Base-by-base conservation (phyloP, 2,329 filamentous ascomycete species). In the Diaporthe humulicola region DNA sequence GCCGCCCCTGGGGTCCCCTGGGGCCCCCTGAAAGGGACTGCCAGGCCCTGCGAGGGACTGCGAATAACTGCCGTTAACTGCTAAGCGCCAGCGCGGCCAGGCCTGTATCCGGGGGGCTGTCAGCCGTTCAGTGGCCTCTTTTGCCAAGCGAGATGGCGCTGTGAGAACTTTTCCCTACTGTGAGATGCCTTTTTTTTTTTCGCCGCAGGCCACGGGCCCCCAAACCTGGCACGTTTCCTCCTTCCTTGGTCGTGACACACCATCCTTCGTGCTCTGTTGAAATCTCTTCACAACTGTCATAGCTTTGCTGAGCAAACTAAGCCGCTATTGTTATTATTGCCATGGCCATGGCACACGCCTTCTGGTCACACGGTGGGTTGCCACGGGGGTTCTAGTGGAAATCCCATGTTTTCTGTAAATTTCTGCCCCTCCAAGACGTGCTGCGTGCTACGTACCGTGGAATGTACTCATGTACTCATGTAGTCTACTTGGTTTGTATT, bases 1-100 rank as follows among this genome's bases (percentile, higher is more conserved):
- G 64, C 64, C 64, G 45, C 64, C 64, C 45, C 64, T 64, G 60
- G 60, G 25, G 28, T 42, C 64, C 58, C 72, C 61, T 58, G 54
- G 38, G 22, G 9, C n/a, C 74, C 61, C 50, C 60, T 54, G 42
- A 42, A 42, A 42, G 42, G 42, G 48, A 38, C 48, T 50, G 64
- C 40, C 14, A 28, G 12, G 22, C 50, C 22, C 56, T 33, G 30
- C 19, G 45, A 25, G 45, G 52, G 36, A 25, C 45, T 71, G 71
- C 56, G 57, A 69, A 33, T 12, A 33, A 58, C 71, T 75, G 75
- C 75, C 75, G 71, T 76, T 77, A 76, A 75, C 76, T 76, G 73
- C 75, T 73, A 77, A 76, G 75, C 70, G 71, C 72, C 74, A 45
- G 57, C 64, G 30, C 64, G 45, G 30, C 30, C 45, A 67, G 64